These are phyloP conservation scores for Nitzschia putrida DNA, from an alignment of 108 stramenopile genomes.

Conservation along the genomic window DNA sequence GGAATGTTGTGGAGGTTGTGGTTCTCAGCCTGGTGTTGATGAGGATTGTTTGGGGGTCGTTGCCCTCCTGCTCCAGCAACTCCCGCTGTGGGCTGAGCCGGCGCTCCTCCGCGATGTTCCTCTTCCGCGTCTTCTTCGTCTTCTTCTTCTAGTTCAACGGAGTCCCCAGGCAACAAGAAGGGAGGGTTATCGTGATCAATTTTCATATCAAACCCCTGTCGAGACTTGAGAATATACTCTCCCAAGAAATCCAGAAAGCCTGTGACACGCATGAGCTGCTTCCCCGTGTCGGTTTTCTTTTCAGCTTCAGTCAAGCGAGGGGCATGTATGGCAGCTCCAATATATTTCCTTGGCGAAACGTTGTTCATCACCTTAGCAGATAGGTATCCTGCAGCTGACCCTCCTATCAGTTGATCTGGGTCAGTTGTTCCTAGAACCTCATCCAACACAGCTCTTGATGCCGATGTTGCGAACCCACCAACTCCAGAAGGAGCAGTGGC, in stretches of 20 bases:
- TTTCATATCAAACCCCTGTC: slow-evolving; percentile 13
- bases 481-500: too few species aligned
- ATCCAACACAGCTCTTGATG: neutral
- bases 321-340: too few species aligned
- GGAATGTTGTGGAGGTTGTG: too few species aligned
- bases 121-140: too few species aligned
- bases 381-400: slow-evolving; percentile 41
- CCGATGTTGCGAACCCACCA: too few species aligned
- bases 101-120: too few species aligned
- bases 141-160: too few species aligned
- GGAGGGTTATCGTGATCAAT: slow-evolving; percentile 1
- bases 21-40: too few species aligned
- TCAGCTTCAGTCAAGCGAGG: slow-evolving; percentile 53
- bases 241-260: slow-evolving; percentile 40
- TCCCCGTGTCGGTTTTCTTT: slow-evolving; percentile 40
- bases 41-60: too few species aligned
- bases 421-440: slow-evolving; percentile 1
- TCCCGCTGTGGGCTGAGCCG: too few species aligned
- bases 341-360: slow-evolving; percentile 22
- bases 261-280: slow-evolving; percentile 43
- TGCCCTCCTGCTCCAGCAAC: too few species aligned
- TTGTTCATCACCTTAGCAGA: slow-evolving; percentile 37
- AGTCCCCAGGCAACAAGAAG: neutral
- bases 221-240: slow-evolving; percentile 31
- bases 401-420: slow-evolving; percentile 33